Evolutionary conservation across 2,329 filamentous ascomycete genomes (phyloP), one percentile per base, ranked within the genome.

Genomic region (Rutstroemia sp.): DNA sequence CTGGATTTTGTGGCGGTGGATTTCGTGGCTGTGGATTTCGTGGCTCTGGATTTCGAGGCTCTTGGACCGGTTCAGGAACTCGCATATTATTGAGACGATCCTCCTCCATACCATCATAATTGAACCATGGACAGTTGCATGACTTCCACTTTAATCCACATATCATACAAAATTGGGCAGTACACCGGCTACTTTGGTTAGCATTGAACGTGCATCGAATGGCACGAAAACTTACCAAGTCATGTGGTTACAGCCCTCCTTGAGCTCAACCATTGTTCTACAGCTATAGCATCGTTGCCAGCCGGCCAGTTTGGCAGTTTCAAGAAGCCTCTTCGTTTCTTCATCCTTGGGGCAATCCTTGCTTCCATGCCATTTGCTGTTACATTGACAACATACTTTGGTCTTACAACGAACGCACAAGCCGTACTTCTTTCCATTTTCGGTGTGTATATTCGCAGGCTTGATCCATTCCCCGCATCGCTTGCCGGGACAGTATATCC

Each of bases 201-300:
- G 61, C 23, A 18, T 42, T 12, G 39, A n/a, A 49, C 14, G 50
- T 54, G 37, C 57, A 4, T 49, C 47, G 8, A 12, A 12, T 19
- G 18, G 47, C 14, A n/a, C 7, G 25, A 16, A n/a, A 42, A 73
- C 82, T 72, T 75, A 88, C 86, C 90, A 95, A 27, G 83, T 90
- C 82, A 95, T 92, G 69, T 92, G 90, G 72, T 92, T 92, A 71
- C 87, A 91, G 46, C 90, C 90, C 70, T 92, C 88, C 63, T 86
- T 86, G 50, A 90, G 74, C 70, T 95, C 88, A 46, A 95, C 87
- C 75, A 88, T 78, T 41, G 80, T 77, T 61, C 79, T 82, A 72
- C 91, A 95, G 60, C 77, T 83, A 67, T 84, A 85, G 70, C 90
- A 96, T 48, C 82, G 77, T 69, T 89, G 85, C 85, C 86, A 92